Evolutionary conservation across 208 protist species (phyloP).

Genomic region (Trypanosoma lewisi): DNA sequence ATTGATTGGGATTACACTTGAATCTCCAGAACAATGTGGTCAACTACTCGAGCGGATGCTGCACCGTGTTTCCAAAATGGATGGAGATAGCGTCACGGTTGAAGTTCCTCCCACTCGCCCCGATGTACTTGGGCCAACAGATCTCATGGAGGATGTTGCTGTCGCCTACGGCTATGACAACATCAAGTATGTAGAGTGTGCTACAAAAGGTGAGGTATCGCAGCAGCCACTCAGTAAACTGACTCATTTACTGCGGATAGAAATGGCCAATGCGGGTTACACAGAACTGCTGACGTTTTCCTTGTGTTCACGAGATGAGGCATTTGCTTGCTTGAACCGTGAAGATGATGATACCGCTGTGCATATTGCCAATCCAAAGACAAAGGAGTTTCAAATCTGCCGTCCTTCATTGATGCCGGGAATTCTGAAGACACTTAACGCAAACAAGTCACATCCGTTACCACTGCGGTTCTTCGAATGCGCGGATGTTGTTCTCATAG

Average conservation of each 20-base stretch:
- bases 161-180: constrained; percentile 98
- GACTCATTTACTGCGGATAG: constrained; percentile 86
- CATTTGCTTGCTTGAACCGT: constrained; percentile 78
- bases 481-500: constrained; percentile 93
- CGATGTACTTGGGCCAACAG: constrained; percentile 96
- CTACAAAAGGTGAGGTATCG: constrained; percentile 74
- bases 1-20: constrained; percentile 88
- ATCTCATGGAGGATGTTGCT: constrained; percentile 98
- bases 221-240: constrained; percentile 95
- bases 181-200: constrained; percentile 80
- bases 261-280: constrained; percentile 94
- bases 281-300: constrained; percentile 96
- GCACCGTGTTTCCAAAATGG: constrained; percentile 58
- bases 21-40: constrained; percentile 56
- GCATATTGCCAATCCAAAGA: constrained; percentile 93
- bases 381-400: constrained; percentile 93
- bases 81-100: constrained; percentile 75
- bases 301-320: constrained; percentile 91
- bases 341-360: constrained; percentile 82
- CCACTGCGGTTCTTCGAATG: constrained; percentile 97
- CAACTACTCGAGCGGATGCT: constrained; percentile 93
- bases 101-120: constrained; percentile 83
- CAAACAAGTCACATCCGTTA: constrained; percentile 90
- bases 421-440: constrained; percentile 94
- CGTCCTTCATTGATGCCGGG: constrained; percentile 94